Evolutionary conservation across 106 monocot genomes (phyloP), one percentile per base, ranked within the genome.

Genomic region (Platanthera zijinensis): DNA sequence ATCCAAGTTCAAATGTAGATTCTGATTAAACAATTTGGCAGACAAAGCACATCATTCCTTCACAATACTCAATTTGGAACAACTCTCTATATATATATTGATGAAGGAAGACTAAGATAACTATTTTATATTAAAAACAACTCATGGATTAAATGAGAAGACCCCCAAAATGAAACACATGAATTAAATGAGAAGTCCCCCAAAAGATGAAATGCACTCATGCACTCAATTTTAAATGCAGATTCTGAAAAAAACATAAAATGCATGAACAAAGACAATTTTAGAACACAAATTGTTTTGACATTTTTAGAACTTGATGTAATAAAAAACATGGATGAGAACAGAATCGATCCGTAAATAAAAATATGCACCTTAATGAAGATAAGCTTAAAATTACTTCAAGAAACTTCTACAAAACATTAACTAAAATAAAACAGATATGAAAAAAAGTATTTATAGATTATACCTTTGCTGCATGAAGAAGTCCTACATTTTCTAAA

Each of bases 391-490:
- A 72, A 72, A 15, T 0, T 25, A n/a, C 32, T 70, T 7, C 45
- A 48, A 5, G 0, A 46, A 50, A 51, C 18, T 53, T 39, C 7
- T 10, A 3, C 52, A 48, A 10, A 56, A 61, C 57, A 30, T n/a
- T 52, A 72, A 72, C 51, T 10, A 51, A 70, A 48, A 48, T 3
- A 70, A 50, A 21, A 10, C 19, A 48, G 17, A 70, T 22, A 51
- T 21, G 21, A 2, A 19, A 8, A n/a, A 66, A 22, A 25, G 25
- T 46, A 53, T 51, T 54, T 47, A 75, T 10, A 74, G 10, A 17
- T 19, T 4, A 32, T 75, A 92, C 99, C 92, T 94, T 99, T 75
- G 94, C 94, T 48, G 99, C 99, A 77, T 88, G 91, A 17, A 81
- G 81, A 48, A 99, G 94, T 76, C 84, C 62, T 79, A 99, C 73